A percentile compares a stretch with the other conserved stretches of the same genome.
Evolutionary conservation across 345 rosid species (phyloP).

Genomic region (Combretum micranthum): DNA sequence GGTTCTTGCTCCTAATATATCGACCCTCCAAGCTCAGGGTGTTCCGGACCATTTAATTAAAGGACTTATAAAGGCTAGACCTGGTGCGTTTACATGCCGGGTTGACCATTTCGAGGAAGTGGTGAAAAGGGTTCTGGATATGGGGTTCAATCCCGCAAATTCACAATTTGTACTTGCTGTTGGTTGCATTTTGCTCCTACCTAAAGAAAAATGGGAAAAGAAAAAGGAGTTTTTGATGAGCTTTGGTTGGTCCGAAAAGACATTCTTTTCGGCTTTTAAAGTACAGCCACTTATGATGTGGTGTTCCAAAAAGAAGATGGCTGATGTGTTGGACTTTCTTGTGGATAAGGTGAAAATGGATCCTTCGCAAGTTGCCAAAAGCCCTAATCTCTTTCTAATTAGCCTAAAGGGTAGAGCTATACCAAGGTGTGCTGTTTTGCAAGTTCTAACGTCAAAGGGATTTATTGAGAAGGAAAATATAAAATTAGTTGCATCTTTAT

Average conservation of each 20-base stretch:
- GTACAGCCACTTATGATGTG: constrained; percentile 12
- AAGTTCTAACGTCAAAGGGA: constrained; percentile 16
- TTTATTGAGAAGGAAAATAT: constrained; percentile 1
- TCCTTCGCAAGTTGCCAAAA: constrained; percentile 13
- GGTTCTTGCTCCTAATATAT: constrained; percentile 11
- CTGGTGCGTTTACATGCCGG: not conserved
- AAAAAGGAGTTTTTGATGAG: constrained; percentile 17
- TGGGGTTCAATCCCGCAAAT: constrained; percentile 16
- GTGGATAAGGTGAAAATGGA: constrained; percentile 11
- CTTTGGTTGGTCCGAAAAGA: constrained; percentile 25
- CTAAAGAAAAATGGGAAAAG: constrained; percentile 9
- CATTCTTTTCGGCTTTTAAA: constrained; percentile 21
- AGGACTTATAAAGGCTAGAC: not conserved
- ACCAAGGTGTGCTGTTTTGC: constrained; percentile 20
- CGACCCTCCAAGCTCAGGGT: constrained; percentile 15
- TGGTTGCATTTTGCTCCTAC: not conserved
- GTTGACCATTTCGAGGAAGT: constrained; percentile 11
- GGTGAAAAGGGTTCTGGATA: constrained; percentile 7
- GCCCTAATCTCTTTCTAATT: constrained; percentile 17
- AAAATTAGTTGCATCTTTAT: not conserved
- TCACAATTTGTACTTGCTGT: constrained; percentile 11
- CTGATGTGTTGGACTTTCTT: constrained; percentile 16
- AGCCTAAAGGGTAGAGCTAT: constrained; percentile 18
- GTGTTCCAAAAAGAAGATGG: constrained; percentile 15
- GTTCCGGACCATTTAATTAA: constrained; percentile 16